These are phyloP conservation scores for Thermomyces lanuginosus DNA, from an alignment of 2,329 filamentous ascomycete species.

Conservation along the genomic window DNA sequence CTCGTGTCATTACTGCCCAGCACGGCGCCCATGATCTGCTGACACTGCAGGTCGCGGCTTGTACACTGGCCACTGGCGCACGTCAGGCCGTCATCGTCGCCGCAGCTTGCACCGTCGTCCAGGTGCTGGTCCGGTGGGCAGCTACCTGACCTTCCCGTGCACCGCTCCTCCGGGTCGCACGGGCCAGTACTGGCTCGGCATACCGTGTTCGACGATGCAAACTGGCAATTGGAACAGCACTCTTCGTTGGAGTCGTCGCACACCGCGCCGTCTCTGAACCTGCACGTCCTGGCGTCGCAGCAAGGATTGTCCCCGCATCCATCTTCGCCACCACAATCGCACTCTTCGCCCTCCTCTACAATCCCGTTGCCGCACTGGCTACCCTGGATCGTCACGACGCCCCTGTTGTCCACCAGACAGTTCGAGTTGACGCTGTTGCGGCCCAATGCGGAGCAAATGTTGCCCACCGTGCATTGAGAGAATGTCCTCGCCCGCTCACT, in stretches of 20 bases:
- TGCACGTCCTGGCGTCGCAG: slow-evolving; percentile 76
- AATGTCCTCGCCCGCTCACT: slow-evolving; percentile 56
- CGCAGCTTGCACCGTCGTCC: slow-evolving; percentile 56
- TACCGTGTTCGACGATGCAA: slow-evolving; percentile 43
- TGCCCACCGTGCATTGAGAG: slow-evolving; percentile 78
- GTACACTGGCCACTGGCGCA: slow-evolving; percentile 94
- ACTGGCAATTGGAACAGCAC: slow-evolving; percentile 31
- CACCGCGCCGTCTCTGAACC: slow-evolving; percentile 56
- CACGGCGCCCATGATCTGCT: slow-evolving; percentile 61
- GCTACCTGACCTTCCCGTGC: slow-evolving; percentile 51
- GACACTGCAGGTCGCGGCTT: slow-evolving; percentile 76
- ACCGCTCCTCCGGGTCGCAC: slow-evolving; percentile 77
- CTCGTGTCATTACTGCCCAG: slow-evolving; percentile 60
- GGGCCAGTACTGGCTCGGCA: slow-evolving; percentile 64
- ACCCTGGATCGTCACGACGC: slow-evolving; percentile 63
- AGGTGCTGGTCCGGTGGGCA: slow-evolving; percentile 60
- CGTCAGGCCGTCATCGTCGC: slow-evolving; percentile 41
- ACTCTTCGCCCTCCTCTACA: slow-evolving; percentile 84
- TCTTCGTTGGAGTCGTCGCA: slow-evolving; percentile 47
- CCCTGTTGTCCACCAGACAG: slow-evolving; percentile 74
- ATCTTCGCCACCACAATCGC: slow-evolving; percentile 70
- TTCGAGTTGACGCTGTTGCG: slow-evolving; percentile 56
- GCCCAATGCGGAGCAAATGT: slow-evolving; percentile 75
- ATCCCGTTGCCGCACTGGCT: slow-evolving; percentile 93
- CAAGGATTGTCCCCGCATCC: slow-evolving; percentile 62